These are phyloP conservation scores for Solanum neorickii DNA, from an alignment of 257 asterid species.

Conservation along the genomic window DNA sequence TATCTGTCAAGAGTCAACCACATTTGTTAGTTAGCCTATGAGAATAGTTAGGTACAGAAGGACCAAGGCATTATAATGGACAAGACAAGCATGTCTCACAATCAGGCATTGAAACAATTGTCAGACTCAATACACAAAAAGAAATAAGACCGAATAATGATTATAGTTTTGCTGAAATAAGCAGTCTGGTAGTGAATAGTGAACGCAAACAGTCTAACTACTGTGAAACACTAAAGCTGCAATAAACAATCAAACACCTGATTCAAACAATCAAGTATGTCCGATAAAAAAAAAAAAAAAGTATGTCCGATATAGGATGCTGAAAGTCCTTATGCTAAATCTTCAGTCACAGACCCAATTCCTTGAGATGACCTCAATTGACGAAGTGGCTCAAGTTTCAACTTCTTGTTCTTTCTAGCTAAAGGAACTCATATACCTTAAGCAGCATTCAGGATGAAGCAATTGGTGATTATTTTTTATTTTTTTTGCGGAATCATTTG, in stretches of 20 bases:
- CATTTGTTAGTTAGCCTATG: neutral
- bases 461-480: neutral
- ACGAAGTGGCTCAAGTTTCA: neutral
- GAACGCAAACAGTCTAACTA: neutral
- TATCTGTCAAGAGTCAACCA: constrained; percentile 42
- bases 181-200: neutral
- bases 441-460: neutral
- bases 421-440: neutral
- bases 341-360: neutral
- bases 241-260: neutral
- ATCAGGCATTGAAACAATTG: neutral
- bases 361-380: neutral
- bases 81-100: neutral
- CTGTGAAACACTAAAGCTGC: neutral
- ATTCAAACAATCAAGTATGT: neutral
- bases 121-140: neutral
- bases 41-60: neutral
- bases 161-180: neutral
- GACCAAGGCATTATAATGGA: neutral
- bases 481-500: neutral
- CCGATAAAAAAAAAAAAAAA: neutral
- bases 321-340: neutral
- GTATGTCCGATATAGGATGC: neutral
- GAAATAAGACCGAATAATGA: neutral
- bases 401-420: neutral